Conservation (phyloP, 495 filamentous ascomycete species). For the Lasiosphaeriaceae sp. region DNA sequence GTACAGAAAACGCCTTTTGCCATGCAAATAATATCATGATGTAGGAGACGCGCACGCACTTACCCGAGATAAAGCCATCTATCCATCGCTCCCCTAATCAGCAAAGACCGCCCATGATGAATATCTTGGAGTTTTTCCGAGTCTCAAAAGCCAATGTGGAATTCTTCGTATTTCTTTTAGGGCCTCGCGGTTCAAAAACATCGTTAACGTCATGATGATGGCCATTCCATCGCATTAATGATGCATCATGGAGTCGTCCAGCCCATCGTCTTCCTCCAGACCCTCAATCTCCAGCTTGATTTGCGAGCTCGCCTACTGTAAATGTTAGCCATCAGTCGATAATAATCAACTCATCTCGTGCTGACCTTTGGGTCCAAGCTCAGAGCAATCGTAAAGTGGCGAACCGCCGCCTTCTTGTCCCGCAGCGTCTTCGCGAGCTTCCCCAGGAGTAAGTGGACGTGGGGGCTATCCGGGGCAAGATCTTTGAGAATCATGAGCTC, state of each 20-base stretch:
- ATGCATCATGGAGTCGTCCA: constrained; percentile 61
- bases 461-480: constrained; percentile 88
- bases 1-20: not conserved
- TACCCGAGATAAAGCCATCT: too few relatives aligned
- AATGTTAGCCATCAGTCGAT: constrained; percentile 20
- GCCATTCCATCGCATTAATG: constrained; percentile 15
- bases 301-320: constrained; percentile 78
- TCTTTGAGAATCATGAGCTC: constrained; percentile 84
- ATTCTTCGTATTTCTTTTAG: too few relatives aligned
- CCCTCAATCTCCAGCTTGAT: constrained; percentile 93
- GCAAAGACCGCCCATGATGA: too few relatives aligned
- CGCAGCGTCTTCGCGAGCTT: constrained; percentile 77
- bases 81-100: not conserved
- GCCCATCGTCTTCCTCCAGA: constrained; percentile 78
- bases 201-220: too few relatives aligned
- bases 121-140: too few relatives aligned
- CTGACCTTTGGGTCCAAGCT: constrained; percentile 93
- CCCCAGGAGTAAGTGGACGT: constrained; percentile 89
- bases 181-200: too few relatives aligned
- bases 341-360: not conserved
- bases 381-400: constrained; percentile 88
- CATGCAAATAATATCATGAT: not conserved
- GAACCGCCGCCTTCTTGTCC: constrained; percentile 76
- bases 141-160: too few relatives aligned
- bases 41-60: too few relatives aligned